Percentiles rank a stretch among this genome's conserved stretches.
phyloP scores from a whole-genome alignment of 2,329 filamentous ascomycete species.

The Metarhizium album region DNA sequence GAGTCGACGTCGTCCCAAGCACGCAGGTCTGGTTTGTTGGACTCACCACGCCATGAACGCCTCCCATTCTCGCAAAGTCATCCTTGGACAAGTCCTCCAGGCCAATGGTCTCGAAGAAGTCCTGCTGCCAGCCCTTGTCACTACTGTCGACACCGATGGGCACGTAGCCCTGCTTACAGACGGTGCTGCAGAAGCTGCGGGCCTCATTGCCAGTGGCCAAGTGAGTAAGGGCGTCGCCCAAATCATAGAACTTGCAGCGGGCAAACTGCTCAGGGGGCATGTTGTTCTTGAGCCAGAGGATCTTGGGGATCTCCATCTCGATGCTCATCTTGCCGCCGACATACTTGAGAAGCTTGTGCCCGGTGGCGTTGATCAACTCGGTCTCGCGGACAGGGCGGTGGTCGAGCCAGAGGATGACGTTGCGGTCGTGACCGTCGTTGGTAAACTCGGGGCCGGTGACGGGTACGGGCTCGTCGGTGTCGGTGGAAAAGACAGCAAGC shows the following conservation, averaged over 20 bases:
- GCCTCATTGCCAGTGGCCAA: conserved; percentile 87
- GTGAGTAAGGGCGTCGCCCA: conserved; percentile 87
- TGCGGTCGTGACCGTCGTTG: conserved; percentile 72
- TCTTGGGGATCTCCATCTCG: conserved; percentile 99
- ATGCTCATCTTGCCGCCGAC: conserved; percentile 98
- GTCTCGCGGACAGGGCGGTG: conserved; percentile 88
- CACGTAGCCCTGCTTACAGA: conserved; percentile 95
- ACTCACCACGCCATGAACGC: conserved; percentile 78
- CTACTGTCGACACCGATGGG: conserved; percentile 96
- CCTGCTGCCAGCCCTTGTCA: conserved; percentile 96
- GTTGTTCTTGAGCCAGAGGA: conserved; percentile 96
- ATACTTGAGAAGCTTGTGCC: conserved; percentile 87
- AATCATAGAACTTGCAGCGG: conserved; percentile 92
- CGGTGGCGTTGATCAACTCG: conserved; percentile 82
- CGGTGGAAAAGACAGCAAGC: conserved; percentile 76
- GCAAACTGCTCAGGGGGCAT: conserved; percentile 89
- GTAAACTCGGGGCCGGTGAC: conserved; percentile 78
- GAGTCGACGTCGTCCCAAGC: conserved; percentile 7
- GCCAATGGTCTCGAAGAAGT: conserved; percentile 81
- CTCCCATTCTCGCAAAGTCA: conserved; percentile 86
- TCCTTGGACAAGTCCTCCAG: conserved; percentile 75
- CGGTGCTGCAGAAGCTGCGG: conserved; percentile 87
- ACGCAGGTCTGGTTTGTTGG: background rate
- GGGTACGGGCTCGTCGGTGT: conserved; percentile 83
- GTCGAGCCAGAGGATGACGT: conserved; percentile 95